phyloP scores from a whole-genome alignment of 2,329 filamentous ascomycete species.

The Chaetomium strumarium region DNA sequence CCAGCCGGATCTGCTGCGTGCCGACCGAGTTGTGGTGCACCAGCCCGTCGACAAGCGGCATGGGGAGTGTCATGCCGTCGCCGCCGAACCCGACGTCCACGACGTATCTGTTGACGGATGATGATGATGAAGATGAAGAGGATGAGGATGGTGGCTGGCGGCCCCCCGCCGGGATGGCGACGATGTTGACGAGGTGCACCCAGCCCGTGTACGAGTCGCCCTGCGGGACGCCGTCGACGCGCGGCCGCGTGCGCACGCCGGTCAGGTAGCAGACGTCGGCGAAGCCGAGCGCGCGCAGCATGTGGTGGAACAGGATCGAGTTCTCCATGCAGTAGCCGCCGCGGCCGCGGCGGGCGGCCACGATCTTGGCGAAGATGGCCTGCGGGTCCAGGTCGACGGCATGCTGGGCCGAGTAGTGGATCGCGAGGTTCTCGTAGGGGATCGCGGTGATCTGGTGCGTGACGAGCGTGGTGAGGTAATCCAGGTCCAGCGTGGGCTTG shows the following conservation, averaged over 20 bases:
- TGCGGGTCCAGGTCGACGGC: constrained; percentile 40
- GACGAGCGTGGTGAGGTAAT: constrained; percentile 28
- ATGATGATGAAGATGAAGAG: too few species aligned
- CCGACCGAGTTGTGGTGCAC: constrained; percentile 43
- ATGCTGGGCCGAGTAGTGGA: constrained; percentile 44
- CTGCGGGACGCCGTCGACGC: constrained; percentile 34
- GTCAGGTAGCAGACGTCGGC: constrained; percentile 31
- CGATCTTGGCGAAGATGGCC: constrained; percentile 44
- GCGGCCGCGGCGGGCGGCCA: constrained; percentile 35
- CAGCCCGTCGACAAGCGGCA: constrained; percentile 43
- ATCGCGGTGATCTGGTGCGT: constrained; percentile 43
- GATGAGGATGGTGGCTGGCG: too few species aligned
- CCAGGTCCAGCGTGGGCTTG: constrained; percentile 26
- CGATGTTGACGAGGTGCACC: constrained; percentile 39
- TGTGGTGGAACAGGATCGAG: constrained; percentile 43
- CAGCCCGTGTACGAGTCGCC: constrained; percentile 32
- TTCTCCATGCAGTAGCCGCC: constrained; percentile 60
- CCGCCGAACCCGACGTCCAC: constrained; percentile 61
- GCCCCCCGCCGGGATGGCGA: constrained; percentile 52
- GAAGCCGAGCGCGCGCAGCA: constrained; percentile 26
- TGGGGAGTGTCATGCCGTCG: constrained; percentile 44
- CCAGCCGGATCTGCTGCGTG: constrained; percentile 34
- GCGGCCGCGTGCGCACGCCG: constrained; percentile 43
- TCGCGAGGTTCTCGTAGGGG: constrained; percentile 51
- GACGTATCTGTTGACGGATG: constrained; percentile 34